These are phyloP conservation scores for Clitopilus passeckerianus DNA, from an alignment of 768 basidiomycete genomes.

Conservation along the genomic window DNA sequence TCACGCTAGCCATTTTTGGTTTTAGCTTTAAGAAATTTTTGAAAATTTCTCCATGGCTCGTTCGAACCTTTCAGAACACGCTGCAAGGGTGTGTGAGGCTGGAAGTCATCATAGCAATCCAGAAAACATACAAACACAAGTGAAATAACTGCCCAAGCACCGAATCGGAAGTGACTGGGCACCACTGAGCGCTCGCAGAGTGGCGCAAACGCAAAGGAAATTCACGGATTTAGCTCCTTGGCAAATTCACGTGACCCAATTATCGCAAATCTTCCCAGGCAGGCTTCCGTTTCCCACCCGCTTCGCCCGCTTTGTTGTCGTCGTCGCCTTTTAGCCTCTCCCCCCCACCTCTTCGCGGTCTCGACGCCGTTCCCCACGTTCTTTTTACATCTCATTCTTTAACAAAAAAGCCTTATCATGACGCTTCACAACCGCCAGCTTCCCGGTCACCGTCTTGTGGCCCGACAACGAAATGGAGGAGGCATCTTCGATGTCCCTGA, in stretches of 20 bases:
- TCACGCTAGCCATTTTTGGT: neutral
- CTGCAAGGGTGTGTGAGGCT: neutral
- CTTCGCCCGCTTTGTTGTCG: neutral
- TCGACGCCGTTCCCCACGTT: conserved; percentile 9
- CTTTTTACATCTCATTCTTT: conserved; percentile 10
- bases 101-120: neutral
- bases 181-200: neutral
- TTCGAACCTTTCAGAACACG: too few relatives aligned
- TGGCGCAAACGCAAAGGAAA: neutral
- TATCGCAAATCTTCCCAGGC: conserved; percentile 3
- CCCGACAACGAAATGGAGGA: conserved; percentile 11
- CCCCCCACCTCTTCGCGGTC: neutral
- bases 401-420: conserved; percentile 13
- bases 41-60: too few relatives aligned
- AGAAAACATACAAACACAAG: neutral
- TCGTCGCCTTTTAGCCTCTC: neutral
- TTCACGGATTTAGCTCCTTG: neutral
- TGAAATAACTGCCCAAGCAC: neutral
- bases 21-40: neutral
- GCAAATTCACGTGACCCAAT: neutral
- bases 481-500: neutral
- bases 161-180: neutral
- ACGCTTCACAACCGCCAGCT: conserved; percentile 21
- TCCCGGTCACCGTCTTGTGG: conserved; percentile 20
- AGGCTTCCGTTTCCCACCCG: neutral